Conservation (phyloP, 441 rosid species). For the Erodium trifolium region DNA sequence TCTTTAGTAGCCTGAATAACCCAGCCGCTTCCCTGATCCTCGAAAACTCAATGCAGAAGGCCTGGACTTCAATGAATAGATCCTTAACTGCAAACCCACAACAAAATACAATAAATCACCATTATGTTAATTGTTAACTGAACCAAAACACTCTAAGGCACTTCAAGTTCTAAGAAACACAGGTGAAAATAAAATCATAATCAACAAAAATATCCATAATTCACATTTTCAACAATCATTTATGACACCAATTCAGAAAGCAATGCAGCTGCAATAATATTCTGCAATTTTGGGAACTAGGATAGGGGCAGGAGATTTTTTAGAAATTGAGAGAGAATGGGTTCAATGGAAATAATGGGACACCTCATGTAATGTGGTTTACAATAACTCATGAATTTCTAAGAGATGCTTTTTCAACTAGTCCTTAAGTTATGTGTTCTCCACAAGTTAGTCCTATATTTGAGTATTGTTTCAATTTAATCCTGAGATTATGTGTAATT, state of each 20-base stretch:
- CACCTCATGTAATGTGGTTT: not conserved
- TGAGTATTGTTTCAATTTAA: not conserved
- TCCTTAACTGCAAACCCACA: conserved; percentile 59
- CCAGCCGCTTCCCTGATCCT: conserved; percentile 90
- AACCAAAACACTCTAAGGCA: not conserved
- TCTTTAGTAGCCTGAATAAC: conserved; percentile 82
- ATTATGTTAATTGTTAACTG: not conserved
- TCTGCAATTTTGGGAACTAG: not conserved
- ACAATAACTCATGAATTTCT: not conserved
- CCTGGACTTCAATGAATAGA: conserved; percentile 93
- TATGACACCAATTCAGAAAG: conserved; percentile 1
- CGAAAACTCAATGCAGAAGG: conserved; percentile 93
- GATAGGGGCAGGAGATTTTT: not conserved
- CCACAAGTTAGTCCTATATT: not conserved
- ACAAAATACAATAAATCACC: conserved; percentile 6
- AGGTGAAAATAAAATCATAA: not conserved
- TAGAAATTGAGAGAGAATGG: not conserved
- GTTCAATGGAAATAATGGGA: not conserved
- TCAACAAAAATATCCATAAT: not conserved
- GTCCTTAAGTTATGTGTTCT: not conserved
- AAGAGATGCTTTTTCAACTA: not conserved
- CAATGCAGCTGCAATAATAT: not conserved
- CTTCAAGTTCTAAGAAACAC: not conserved
- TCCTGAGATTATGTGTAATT: not conserved
- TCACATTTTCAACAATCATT: not conserved